Evolutionary conservation across 345 rosid genomes (phyloP).

Genomic region (Garcia nutans): DNA sequence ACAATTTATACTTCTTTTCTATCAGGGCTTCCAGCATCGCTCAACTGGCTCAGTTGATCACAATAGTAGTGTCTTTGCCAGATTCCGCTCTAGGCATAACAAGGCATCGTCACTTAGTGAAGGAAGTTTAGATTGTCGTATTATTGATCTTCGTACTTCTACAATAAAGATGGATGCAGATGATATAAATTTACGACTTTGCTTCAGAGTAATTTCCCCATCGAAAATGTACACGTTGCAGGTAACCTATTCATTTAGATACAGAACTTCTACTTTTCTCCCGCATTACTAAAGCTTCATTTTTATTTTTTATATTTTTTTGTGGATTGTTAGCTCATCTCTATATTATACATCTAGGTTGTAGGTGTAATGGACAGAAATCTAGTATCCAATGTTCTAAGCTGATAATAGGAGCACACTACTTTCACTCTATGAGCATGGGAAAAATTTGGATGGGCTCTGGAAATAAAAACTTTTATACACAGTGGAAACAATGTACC

Average conservation of each 20-base stretch:
- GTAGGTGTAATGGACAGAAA: neutral
- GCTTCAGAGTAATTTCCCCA: slow-evolving; percentile 86
- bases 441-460: neutral
- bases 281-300: neutral
- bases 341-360: neutral
- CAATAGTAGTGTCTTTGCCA: slow-evolving; percentile 63
- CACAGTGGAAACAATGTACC: neutral
- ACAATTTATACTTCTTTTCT: slow-evolving; percentile 15
- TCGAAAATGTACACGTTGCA: slow-evolving; percentile 69
- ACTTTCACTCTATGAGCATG: neutral
- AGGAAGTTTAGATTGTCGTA: slow-evolving; percentile 47
- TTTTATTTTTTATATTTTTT: too few species aligned
- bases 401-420: neutral
- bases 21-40: slow-evolving; percentile 61
- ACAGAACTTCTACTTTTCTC: neutral
- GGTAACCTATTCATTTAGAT: slow-evolving; percentile 39
- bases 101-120: slow-evolving; percentile 57
- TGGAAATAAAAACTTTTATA: neutral
- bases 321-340: neutral
- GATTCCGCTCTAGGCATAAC: slow-evolving; percentile 65
- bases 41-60: slow-evolving; percentile 58
- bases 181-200: slow-evolving; percentile 72
- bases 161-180: slow-evolving; percentile 76
- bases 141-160: slow-evolving; percentile 68
- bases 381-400: neutral